phyloP scores from a whole-genome alignment of 306 rosid species.

The Luffa aegyptiaca region DNA sequence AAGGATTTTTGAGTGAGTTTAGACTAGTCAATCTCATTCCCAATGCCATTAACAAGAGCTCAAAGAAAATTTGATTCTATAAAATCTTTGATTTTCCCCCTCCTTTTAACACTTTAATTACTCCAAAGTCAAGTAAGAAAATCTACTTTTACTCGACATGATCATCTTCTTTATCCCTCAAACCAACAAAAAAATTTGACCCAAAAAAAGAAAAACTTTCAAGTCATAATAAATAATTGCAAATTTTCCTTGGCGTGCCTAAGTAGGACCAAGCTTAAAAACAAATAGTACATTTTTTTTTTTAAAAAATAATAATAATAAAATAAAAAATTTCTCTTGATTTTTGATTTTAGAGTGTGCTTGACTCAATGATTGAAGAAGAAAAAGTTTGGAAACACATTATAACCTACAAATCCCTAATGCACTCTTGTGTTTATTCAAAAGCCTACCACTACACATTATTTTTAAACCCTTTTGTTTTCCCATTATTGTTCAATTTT shows the following conservation, averaged over 20 bases:
- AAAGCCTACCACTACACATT: neutral
- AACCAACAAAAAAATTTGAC: neutral
- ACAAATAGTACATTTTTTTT: neutral
- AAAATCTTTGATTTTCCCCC: neutral
- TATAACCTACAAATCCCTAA: neutral
- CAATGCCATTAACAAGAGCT: neutral
- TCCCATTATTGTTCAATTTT: neutral
- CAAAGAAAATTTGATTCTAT: neutral
- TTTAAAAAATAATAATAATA: neutral
- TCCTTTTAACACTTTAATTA: neutral
- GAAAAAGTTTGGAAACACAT: neutral
- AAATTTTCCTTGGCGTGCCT: constrained; percentile 3
- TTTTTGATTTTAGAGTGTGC: constrained; percentile 5
- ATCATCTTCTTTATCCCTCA: neutral
- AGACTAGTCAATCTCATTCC: neutral
- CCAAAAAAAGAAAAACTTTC: neutral
- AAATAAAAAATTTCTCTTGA: neutral
- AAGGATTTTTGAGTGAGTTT: neutral
- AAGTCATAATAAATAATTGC: neutral
- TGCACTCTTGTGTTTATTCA: neutral
- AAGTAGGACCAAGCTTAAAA: constrained; percentile 2
- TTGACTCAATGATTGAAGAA: constrained; percentile 6
- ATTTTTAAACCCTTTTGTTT: neutral
- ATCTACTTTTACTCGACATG: neutral
- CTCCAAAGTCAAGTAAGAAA: constrained; percentile 4